phyloP scores from a whole-genome alignment of 176 grass and related monocot genomes.

The Musa troglodytarum region DNA sequence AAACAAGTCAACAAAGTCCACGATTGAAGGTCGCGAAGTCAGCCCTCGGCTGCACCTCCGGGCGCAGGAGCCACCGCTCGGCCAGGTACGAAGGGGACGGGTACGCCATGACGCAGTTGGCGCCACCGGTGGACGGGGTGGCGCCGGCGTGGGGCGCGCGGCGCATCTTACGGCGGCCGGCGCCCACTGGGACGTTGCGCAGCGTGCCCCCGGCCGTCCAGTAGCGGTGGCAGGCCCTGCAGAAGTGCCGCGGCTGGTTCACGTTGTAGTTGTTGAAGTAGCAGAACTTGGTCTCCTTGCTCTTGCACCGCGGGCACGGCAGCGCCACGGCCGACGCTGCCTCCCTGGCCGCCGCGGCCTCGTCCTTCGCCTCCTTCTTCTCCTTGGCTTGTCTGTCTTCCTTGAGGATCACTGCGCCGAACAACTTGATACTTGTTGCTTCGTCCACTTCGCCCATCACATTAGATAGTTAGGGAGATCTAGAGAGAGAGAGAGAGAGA shows the following conservation, averaged over 20 bases:
- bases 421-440: not conserved
- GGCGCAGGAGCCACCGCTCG: not conserved
- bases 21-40: not conserved
- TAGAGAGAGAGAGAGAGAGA: not conserved
- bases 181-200: constrained; percentile 11
- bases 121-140: not conserved
- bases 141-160: not conserved
- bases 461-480: not conserved
- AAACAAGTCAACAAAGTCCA: not conserved
- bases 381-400: not conserved
- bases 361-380: not conserved
- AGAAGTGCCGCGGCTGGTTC: constrained; percentile 16
- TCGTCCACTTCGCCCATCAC: not conserved
- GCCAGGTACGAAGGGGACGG: not conserved
- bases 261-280: constrained; percentile 78
- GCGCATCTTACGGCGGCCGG: not conserved
- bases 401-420: not conserved
- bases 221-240: constrained; percentile 9
- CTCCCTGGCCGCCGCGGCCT: not conserved
- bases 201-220: constrained; percentile 9
- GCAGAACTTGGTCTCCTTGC: constrained; percentile 68
- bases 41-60: not conserved
- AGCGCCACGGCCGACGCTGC: constrained; percentile 1
- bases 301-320: constrained; percentile 58
- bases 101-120: not conserved